These are phyloP conservation scores for Ceratocystis smalleyi DNA, from an alignment of 2,329 filamentous ascomycete genomes.

Conservation along the genomic window DNA sequence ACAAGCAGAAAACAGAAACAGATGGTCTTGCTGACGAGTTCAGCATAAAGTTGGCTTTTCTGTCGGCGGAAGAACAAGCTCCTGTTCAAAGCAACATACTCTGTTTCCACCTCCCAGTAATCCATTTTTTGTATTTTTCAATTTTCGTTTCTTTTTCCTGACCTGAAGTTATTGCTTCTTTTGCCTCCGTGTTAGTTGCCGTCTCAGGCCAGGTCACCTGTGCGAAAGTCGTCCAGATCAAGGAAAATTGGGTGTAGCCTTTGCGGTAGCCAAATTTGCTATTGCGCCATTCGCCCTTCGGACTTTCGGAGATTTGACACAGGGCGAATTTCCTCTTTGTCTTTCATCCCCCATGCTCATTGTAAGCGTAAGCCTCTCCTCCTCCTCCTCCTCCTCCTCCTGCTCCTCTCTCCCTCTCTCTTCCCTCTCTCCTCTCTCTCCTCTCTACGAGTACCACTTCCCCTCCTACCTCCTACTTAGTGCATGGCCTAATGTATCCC, in stretches of 20 bases:
- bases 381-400: no score
- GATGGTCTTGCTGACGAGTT: not conserved
- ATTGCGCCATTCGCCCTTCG: constrained; percentile 9
- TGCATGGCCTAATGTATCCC: not conserved
- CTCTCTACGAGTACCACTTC: not conserved
- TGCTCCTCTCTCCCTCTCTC: not conserved
- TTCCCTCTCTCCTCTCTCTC: not conserved
- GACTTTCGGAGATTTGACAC: constrained; percentile 12
- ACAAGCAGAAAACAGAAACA: not conserved
- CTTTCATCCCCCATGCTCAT: not conserved
- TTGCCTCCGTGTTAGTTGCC: constrained; percentile 12
- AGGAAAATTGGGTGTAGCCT: not conserved
- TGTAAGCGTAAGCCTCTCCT: no score
- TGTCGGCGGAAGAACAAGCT: not conserved
- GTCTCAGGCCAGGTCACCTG: constrained; percentile 9
- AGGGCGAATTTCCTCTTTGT: constrained; percentile 8
- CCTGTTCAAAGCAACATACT: not conserved
- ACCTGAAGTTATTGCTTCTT: not conserved
- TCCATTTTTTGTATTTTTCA: not conserved
- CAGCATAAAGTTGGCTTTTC: not conserved
- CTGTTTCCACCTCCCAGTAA: not conserved
- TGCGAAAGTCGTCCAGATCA: constrained; percentile 4
- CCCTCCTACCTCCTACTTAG: not conserved
- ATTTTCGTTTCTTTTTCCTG: no score
- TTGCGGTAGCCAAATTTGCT: not conserved